phyloP scores from a whole-genome alignment of 2,329 filamentous ascomycete species.

The Incumbomyces lentus region DNA sequence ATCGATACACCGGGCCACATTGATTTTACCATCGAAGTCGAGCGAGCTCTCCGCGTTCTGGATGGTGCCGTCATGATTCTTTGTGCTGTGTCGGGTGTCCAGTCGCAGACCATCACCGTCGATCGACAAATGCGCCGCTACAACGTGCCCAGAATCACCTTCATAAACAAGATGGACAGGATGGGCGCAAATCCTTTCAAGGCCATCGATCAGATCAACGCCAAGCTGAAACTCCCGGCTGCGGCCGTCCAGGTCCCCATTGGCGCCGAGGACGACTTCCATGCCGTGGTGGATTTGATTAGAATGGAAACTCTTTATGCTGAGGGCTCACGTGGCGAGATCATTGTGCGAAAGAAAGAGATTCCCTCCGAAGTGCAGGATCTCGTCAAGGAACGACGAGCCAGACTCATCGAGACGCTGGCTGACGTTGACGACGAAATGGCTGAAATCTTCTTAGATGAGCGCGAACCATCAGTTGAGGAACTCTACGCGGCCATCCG shows the following conservation, averaged over 20 bases:
- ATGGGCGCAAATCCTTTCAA: constrained; percentile 99
- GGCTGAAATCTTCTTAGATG: constrained; percentile 85
- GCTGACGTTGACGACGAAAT: constrained; percentile 98
- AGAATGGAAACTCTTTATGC: constrained; percentile 91
- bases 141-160: constrained; percentile 88
- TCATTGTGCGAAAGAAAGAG: constrained; percentile 63
- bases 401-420: constrained; percentile 81
- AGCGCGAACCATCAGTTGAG: constrained; percentile 62
- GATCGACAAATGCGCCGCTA: constrained; percentile 98
- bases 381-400: constrained; percentile 71
- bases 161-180: constrained; percentile 99
- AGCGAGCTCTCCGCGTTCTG: constrained; percentile 84
- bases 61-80: constrained; percentile 98
- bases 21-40: constrained; percentile 98
- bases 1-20: constrained; percentile 98
- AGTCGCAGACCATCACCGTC: constrained; percentile 96
- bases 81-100: constrained; percentile 92
- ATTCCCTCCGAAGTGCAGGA: constrained; percentile 69
- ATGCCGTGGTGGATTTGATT: constrained; percentile 86
- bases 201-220: constrained; percentile 93
- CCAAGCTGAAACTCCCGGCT: constrained; percentile 84
- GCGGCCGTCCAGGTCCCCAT: constrained; percentile 93
- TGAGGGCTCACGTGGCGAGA: constrained; percentile 68
- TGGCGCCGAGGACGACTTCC: constrained; percentile 79
- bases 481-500: constrained; percentile 92